Conservation (phyloP, 2,329 filamentous ascomycete species). For the Xylaria sp. region DNA sequence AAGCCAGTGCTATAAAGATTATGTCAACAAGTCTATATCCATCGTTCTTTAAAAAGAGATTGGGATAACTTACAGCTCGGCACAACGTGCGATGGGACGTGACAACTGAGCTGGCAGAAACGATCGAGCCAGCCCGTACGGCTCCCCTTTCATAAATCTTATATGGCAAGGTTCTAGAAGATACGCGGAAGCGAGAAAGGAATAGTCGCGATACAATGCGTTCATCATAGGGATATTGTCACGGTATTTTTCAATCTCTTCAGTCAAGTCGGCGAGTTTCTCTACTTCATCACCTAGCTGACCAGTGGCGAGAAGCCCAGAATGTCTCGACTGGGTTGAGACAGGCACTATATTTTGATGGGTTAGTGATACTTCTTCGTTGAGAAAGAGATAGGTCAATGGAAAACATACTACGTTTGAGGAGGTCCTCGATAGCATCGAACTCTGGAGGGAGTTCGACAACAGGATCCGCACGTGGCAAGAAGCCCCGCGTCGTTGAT, state of each 20-base stretch:
- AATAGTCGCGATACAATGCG: constrained; percentile 89
- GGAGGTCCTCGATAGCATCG: constrained; percentile 65
- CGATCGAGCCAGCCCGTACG: constrained; percentile 79
- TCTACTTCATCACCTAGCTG: constrained; percentile 76
- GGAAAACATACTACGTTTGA: constrained; percentile 26
- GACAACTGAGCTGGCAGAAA: constrained; percentile 75
- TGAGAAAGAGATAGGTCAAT: too few species aligned
- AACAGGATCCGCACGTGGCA: constrained; percentile 70
- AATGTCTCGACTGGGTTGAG: constrained; percentile 71
- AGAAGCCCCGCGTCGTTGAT: constrained; percentile 74
- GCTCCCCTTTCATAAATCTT: constrained; percentile 70
- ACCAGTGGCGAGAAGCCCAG: constrained; percentile 77
- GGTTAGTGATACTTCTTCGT: too few species aligned
- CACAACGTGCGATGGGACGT: constrained; percentile 82
- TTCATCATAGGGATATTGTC: constrained; percentile 80
- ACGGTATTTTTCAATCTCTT: constrained; percentile 72
- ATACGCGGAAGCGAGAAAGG: constrained; percentile 87
- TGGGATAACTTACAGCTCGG: constrained; percentile 73
- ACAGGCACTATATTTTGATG: constrained; percentile 63
- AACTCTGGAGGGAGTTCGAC: constrained; percentile 75
- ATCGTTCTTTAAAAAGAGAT: neutral
- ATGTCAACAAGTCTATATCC: constrained; percentile 2
- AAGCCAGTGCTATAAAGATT: constrained; percentile 65
- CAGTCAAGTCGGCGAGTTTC: constrained; percentile 79
- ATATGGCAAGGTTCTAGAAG: constrained; percentile 90